These are phyloP conservation scores for Penicillium fuscoglaucum DNA, from an alignment of 2,329 filamentous ascomycete species.

Conservation along the genomic window DNA sequence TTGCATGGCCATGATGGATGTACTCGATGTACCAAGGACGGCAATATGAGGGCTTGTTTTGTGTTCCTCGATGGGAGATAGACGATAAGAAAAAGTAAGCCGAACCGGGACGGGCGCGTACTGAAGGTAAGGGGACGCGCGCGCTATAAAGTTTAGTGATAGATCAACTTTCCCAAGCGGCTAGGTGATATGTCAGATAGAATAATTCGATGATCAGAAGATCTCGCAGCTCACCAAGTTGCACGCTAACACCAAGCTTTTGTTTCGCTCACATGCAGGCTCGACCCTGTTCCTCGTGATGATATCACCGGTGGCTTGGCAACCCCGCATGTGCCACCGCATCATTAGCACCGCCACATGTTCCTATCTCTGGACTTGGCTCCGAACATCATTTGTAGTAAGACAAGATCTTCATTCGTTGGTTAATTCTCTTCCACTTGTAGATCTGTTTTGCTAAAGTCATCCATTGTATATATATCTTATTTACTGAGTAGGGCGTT, in stretches of 20 bases:
- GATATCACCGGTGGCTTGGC: conserved; percentile 25
- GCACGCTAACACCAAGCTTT: background rate
- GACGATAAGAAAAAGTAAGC: conserved; percentile 3
- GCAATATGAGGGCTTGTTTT: background rate
- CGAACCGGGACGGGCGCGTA: conserved; percentile 19
- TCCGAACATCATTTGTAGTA: background rate
- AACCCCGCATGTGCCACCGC: conserved; percentile 16
- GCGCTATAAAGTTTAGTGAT: conserved; percentile 12
- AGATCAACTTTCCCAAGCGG: conserved; percentile 14
- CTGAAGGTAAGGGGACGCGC: conserved; percentile 16
- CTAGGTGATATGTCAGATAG: background rate
- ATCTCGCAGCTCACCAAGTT: background rate
- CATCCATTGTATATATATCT: background rate
- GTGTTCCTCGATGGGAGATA: background rate
- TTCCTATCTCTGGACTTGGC: background rate
- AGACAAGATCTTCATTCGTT: background rate
- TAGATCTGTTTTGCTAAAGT: rapidly evolving
- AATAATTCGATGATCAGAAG: background rate
- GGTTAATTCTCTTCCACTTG: background rate
- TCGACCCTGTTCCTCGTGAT: conserved; percentile 9
- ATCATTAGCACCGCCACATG: background rate
- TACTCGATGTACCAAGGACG: background rate
- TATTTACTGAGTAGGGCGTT: background rate
- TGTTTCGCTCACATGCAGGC: conserved; percentile 1
- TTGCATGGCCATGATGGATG: conserved; percentile 34